phyloP scores from a whole-genome alignment of 2,329 filamentous ascomycete species.

The Magnaporthales sp. region DNA sequence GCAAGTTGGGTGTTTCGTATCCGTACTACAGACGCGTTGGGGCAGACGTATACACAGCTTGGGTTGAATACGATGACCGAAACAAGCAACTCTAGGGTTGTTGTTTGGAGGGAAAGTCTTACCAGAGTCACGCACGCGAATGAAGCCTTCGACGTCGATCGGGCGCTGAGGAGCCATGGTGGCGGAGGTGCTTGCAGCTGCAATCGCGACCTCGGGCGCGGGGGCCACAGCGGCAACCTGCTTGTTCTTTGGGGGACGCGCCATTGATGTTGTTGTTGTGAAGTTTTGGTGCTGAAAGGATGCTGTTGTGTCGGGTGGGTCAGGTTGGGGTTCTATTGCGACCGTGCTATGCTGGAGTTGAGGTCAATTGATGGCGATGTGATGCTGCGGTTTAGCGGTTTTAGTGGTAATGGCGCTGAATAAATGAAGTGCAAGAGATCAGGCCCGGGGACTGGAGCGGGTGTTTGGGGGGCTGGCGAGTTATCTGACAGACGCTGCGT shows the following conservation, averaged over 20 bases:
- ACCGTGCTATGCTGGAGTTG: neutral
- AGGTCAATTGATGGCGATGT: neutral
- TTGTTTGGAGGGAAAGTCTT: slow-evolving; percentile 30
- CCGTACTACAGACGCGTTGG: neutral
- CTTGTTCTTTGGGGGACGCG: slow-evolving; percentile 17
- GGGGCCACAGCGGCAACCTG: slow-evolving; percentile 3
- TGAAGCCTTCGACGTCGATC: slow-evolving; percentile 67
- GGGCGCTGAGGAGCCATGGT: slow-evolving; percentile 28
- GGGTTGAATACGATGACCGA: slow-evolving; percentile 9
- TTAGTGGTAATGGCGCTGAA: neutral
- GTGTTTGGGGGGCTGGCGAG: neutral
- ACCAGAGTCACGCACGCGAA: slow-evolving; percentile 73
- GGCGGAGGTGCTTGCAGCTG: slow-evolving; percentile 11
- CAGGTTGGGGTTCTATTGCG: neutral
- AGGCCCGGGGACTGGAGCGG: neutral
- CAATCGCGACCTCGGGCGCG: slow-evolving; percentile 16
- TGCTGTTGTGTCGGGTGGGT: neutral
- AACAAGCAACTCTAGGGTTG: slow-evolving; percentile 9
- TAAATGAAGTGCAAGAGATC: neutral
- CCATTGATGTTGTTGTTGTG: slow-evolving; percentile 12
- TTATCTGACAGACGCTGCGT: neutral
- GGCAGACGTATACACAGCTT: neutral
- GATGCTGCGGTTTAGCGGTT: neutral
- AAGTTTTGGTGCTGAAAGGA: neutral
- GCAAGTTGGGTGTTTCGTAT: neutral